Conservation (phyloP, 2,329 filamentous ascomycete species). For the Colletotrichum shisoi region DNA sequence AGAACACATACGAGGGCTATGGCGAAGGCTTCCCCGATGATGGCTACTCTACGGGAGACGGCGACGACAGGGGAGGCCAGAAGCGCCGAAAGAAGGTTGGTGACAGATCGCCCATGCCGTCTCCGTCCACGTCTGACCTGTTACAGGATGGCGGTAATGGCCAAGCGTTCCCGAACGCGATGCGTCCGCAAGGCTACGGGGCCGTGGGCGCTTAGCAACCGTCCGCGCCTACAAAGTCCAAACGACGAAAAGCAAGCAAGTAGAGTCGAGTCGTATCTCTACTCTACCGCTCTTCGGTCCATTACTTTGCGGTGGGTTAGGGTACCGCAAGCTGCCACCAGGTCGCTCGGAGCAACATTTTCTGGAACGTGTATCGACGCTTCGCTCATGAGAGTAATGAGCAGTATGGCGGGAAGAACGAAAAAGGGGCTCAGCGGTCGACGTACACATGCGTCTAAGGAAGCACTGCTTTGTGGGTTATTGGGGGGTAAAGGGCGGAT, state of each 20-base stretch:
- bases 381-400: conserved; percentile 19
- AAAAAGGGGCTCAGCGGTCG: conserved; percentile 7
- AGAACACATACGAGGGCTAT: conserved; percentile 78
- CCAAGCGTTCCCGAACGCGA: conserved; percentile 53
- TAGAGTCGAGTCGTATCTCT: conserved; percentile 7
- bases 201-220: conserved; percentile 62
- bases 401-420: conserved; percentile 3
- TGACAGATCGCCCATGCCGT: conserved; percentile 40
- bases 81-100: conserved; percentile 73
- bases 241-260: not conserved
- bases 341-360: conserved; percentile 7
- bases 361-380: conserved; percentile 24
- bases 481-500: conserved; percentile 14
- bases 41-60: conserved; percentile 76
- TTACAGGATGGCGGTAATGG: conserved; percentile 56
- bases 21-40: conserved; percentile 75
- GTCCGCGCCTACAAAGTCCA: conserved; percentile 6
- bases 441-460: conserved; percentile 11
- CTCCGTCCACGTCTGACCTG: conserved; percentile 51
- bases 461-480: conserved; percentile 20
- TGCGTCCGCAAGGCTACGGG: conserved; percentile 64
- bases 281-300: not conserved
- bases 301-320: conserved; percentile 11
- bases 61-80: conserved; percentile 65
- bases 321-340: not conserved